phyloP scores from a whole-genome alignment of 306 rosid genomes.

The Dalbergia cultrata region DNA sequence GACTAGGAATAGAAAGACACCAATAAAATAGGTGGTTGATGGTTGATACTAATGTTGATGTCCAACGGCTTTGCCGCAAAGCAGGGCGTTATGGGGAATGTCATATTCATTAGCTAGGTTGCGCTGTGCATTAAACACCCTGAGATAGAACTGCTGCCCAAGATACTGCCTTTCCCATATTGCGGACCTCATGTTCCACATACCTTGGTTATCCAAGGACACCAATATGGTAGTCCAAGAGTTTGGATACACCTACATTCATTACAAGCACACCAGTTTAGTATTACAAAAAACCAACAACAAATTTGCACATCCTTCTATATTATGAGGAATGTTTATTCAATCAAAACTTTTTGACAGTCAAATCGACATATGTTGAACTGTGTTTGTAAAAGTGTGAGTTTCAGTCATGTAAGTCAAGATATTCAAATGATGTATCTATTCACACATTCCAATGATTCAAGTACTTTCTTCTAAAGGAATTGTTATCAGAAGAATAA shows the following conservation, averaged over 20 bases:
- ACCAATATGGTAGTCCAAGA: constrained; percentile 89
- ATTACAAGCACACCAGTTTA: background rate
- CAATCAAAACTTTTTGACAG: no score
- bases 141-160: constrained; percentile 88
- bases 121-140: constrained; percentile 76
- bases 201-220: constrained; percentile 95
- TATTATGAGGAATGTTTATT: no score
- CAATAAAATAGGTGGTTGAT: background rate
- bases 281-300: background rate
- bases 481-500: background rate
- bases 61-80: constrained; percentile 89
- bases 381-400: no score
- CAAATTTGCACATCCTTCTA: background rate
- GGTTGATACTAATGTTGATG: constrained; percentile 49
- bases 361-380: no score
- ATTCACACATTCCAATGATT: background rate
- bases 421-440: no score
- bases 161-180: constrained; percentile 94
- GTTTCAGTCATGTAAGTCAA: no score
- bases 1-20: constrained; percentile 47
- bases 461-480: constrained; percentile 9
- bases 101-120: constrained; percentile 82
- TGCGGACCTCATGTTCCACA: constrained; percentile 98
- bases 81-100: constrained; percentile 76
- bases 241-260: constrained; percentile 82